phyloP scores from a whole-genome alignment of 768 basidiomycete species.

The Serendipita vermifera region DNA sequence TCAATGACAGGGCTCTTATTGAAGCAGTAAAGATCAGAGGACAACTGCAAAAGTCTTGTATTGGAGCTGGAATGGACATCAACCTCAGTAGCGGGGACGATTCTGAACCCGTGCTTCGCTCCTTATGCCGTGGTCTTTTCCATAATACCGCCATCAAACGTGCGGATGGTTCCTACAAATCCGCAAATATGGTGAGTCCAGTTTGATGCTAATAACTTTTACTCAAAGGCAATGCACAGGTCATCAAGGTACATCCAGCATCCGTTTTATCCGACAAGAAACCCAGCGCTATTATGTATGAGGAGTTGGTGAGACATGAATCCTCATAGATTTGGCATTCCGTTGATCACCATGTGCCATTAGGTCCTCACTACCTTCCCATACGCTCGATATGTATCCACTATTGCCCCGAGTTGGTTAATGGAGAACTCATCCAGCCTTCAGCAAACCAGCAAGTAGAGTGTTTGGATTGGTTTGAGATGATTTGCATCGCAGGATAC shows the following conservation, averaged over 20 bases:
- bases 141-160: conserved; percentile 76
- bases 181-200: conserved; percentile 27
- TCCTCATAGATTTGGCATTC: neutral
- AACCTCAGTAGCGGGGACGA: conserved; percentile 45
- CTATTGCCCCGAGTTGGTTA: conserved; percentile 49
- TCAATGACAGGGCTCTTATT: conserved; percentile 69
- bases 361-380: conserved; percentile 71
- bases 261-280: conserved; percentile 73
- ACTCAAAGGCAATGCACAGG: conserved; percentile 27
- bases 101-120: conserved; percentile 54
- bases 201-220: conserved; percentile 18
- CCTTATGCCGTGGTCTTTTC: conserved; percentile 62
- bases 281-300: conserved; percentile 76
- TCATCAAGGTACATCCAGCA: conserved; percentile 83
- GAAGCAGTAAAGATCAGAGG: conserved; percentile 69
- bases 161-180: conserved; percentile 75
- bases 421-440: conserved; percentile 11
- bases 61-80: conserved; percentile 47
- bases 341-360: neutral
- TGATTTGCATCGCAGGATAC: no score
- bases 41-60: conserved; percentile 60
- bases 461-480: no score
- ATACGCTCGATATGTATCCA: conserved; percentile 86
- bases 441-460: no score
- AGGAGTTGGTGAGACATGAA: conserved; percentile 62